Evolutionary conservation across 1,284 basidiomycete genomes (phyloP), one percentile per base, ranked within the genome.

Genomic region (Takashimella tepidaria): DNA sequence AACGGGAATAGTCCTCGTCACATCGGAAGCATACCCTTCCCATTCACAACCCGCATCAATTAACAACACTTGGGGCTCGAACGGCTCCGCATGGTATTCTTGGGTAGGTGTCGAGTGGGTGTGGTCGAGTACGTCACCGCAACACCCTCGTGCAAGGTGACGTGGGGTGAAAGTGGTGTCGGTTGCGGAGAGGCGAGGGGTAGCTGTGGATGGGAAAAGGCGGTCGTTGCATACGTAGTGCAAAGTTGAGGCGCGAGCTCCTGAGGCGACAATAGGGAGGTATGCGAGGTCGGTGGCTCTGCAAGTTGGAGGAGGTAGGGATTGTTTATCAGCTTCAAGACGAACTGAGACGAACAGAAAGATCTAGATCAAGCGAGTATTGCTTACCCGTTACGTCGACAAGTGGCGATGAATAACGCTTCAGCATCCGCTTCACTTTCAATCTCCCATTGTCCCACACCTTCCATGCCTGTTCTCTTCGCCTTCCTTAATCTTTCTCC

Each of bases 41-140:
- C 84, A 92, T 75, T 96, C 92, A 65, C 89, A 91, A 0, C 91
- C 90, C 1, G 91, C 91, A 66, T 96, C 92, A 57, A 95, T 91
- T 41, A 95, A 81, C 4, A 96, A 79, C 3, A 92, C 86, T 69
- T 92, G 89, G 0, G 89, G 87, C 10, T 77, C 68, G 51, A 75
- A 75, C 1, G 66, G 55, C 4, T 54, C 62, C 5, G 51, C 41
- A 57, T 71, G 67, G 13, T 64, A 58, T 3, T 41, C 44, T 42
- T 0, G 62, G 46, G 3, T 63, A 47, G 1, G 54, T 60, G 4
- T 54, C 53, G 51, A 70, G 69, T 37, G 31, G 31, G 31, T 37
- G 50, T 67, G 52, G 42, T 66, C 61, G 5, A 66, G 60, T 6
- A 63, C 58, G 43, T 63, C 57, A 25, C 69, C 69, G 51, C 74